Conservation (phyloP, 2,329 filamentous ascomycete species). For the Scedosporium boydii region DNA sequence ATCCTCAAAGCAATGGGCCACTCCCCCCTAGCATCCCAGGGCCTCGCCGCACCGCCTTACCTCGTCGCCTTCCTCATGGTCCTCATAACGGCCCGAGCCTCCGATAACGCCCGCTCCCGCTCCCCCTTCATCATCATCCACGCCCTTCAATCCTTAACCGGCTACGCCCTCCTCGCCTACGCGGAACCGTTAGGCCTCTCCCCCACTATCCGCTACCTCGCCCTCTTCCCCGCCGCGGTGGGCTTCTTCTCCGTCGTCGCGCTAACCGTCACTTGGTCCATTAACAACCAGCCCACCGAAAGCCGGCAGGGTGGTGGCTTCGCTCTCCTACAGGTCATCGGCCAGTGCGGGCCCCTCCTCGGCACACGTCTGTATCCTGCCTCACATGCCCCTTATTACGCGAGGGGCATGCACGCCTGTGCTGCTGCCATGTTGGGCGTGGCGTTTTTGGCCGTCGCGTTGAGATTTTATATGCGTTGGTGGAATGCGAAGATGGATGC, state of each 20-base stretch:
- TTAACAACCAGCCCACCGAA: conserved; percentile 72
- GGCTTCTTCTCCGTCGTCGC: conserved; percentile 83
- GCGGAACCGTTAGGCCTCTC: conserved; percentile 35
- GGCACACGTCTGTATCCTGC: conserved; percentile 57
- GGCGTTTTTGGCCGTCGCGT: conserved; percentile 39
- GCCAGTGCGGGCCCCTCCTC: conserved; percentile 68
- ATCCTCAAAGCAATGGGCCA: conserved; percentile 72
- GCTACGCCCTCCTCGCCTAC: conserved; percentile 53
- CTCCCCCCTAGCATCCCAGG: conserved; percentile 58
- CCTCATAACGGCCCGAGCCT: conserved; percentile 61
- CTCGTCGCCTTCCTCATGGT: conserved; percentile 65
- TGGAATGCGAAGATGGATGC: conserved; percentile 38
- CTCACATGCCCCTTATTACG: conserved; percentile 50
- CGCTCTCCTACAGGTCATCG: conserved; percentile 71
- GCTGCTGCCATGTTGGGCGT: conserved; percentile 54
- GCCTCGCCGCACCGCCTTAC: conserved; percentile 73
- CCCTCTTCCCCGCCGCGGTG: conserved; percentile 66
- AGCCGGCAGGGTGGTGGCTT: conserved; percentile 66
- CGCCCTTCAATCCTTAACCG: conserved; percentile 53
- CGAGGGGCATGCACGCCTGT: conserved; percentile 52
- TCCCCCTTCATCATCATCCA: conserved; percentile 59
- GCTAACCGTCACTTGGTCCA: conserved; percentile 76
- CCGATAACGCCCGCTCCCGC: conserved; percentile 56
- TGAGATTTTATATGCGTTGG: conserved; percentile 43
- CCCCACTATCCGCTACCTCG: conserved; percentile 54